Base-by-base conservation (phyloP, 768 basidiomycete species). In the Boletus pseudo-olivaceus region DNA sequence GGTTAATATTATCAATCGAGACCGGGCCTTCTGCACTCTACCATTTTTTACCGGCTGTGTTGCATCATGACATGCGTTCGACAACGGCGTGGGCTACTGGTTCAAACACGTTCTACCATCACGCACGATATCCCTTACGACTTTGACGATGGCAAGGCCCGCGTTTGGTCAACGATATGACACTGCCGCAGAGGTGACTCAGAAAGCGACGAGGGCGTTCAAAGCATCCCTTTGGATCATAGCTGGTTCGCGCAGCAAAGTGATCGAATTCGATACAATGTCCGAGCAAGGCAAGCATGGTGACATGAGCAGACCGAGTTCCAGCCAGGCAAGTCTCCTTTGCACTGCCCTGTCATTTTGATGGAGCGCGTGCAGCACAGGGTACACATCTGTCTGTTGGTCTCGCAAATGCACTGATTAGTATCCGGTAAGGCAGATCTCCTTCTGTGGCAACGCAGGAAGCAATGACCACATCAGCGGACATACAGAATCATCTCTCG, bases 1-100 rank as follows among this genome's bases (percentile, higher is more conserved):
- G 37, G 7, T 49, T 52, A 39, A 58, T 66, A 56, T 38, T 37
- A 51, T 42, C 53, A 39, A 30, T 47, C 47, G 37, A 47, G 47
- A 47, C 46, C 26, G 5, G 46, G 37, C 51, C 41, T 49, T 49
- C 37, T 6, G 23, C 48, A 46, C 47, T 37, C 46, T 49, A 10
- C 51, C 45, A 32, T 39, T 48, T 44, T 40, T 40, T 1, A n/a
- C 15, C 23, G 38, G 54, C 53, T 34, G 40, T 50, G 49, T 33
- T 51, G 35, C 56, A 47, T 56, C 29, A 33, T 49, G 44, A 47
- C 29, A 27, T 44, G 26, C 39, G 35, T 44, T 51, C 54, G 34
- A 57, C 51, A 51, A 49, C 44, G 9, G 56, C 40, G 27, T 56
- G 54, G 47, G 7, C 34, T 32, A 37, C 40, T 44, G 15, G 19